Conservation (phyloP, 2,329 filamentous ascomycete genomes). For the Botryotinia calthae region DNA sequence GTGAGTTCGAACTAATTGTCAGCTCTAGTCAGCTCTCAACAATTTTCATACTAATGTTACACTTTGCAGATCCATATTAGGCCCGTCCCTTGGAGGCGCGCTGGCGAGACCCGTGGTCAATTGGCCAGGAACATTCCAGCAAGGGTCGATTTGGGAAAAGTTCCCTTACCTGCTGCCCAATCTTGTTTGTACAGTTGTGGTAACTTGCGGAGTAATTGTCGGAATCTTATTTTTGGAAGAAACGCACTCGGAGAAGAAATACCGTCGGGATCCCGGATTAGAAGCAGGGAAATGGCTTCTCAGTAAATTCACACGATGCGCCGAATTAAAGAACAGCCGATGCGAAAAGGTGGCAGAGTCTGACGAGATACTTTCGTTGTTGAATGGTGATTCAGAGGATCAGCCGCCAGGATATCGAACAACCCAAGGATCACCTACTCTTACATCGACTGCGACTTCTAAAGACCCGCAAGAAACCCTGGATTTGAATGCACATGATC, state of each 20-base stretch:
- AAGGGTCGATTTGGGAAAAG: slow-evolving; percentile 74
- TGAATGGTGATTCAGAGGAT: slow-evolving; percentile 53
- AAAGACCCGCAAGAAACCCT: slow-evolving; percentile 42
- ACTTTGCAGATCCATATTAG: slow-evolving; percentile 72
- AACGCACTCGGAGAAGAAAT: slow-evolving; percentile 81
- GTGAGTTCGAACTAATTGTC: slow-evolving; percentile 44
- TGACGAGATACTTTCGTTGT: slow-evolving; percentile 53
- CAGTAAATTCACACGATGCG: slow-evolving; percentile 38
- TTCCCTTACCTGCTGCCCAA: slow-evolving; percentile 93
- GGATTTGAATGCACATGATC: slow-evolving; percentile 33
- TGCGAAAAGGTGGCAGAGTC: slow-evolving; percentile 42
- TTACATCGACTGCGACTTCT: slow-evolving; percentile 41
- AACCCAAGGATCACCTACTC: slow-evolving; percentile 53
- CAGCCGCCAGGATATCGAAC: slow-evolving; percentile 68
- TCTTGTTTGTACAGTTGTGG: slow-evolving; percentile 79
- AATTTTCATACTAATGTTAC: slow-evolving; percentile 7
- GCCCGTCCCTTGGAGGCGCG: slow-evolving; percentile 85
- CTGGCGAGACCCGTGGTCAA: slow-evolving; percentile 82
- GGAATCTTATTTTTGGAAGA: slow-evolving; percentile 90
- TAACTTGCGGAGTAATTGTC: slow-evolving; percentile 71
- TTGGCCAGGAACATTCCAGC: slow-evolving; percentile 71
- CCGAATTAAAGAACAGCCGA: slow-evolving; percentile 37
- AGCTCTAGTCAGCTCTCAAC: slow-evolving; percentile 17
- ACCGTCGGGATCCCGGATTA: slow-evolving; percentile 70
- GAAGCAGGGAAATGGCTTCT: slow-evolving; percentile 73